Conservation (phyloP, 306 rosid genomes). For the Trichosanthes cucumerina region DNA sequence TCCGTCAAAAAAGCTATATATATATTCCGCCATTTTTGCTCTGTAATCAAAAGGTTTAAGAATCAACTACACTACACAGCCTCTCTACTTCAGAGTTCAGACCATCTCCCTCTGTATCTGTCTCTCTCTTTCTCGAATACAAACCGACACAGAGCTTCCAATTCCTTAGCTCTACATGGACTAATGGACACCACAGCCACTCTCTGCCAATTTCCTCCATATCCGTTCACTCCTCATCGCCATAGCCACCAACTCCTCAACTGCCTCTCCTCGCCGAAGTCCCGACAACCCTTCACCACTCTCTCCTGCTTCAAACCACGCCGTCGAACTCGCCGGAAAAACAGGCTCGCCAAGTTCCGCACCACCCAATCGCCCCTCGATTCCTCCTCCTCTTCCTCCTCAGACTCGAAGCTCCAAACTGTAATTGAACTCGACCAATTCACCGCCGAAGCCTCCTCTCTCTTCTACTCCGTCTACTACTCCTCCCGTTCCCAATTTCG, state of each 20-base stretch:
- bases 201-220: background rate
- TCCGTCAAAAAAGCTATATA: background rate
- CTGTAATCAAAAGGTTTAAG: background rate
- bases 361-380: conserved; percentile 13
- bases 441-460: conserved; percentile 18
- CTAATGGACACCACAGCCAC: conserved; percentile 6
- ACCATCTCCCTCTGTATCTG: too few species aligned
- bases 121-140: too few species aligned
- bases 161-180: conserved; percentile 5
- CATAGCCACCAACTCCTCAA: background rate
- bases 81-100: background rate
- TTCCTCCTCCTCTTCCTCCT: conserved; percentile 17
- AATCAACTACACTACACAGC: background rate
- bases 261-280: background rate
- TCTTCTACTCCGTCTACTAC: conserved; percentile 21
- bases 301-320: conserved; percentile 40
- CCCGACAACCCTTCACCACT: conserved; percentile 5
- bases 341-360: conserved; percentile 20
- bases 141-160: background rate
- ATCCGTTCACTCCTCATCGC: background rate
- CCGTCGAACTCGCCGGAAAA: conserved; percentile 33
- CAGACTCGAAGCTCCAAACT: conserved; percentile 36
- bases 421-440: conserved; percentile 45
- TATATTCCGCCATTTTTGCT: background rate
- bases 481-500: conserved; percentile 25